Evolutionary conservation across 1,284 basidiomycete genomes (phyloP).

Genomic region (Termitomyces sp.): DNA sequence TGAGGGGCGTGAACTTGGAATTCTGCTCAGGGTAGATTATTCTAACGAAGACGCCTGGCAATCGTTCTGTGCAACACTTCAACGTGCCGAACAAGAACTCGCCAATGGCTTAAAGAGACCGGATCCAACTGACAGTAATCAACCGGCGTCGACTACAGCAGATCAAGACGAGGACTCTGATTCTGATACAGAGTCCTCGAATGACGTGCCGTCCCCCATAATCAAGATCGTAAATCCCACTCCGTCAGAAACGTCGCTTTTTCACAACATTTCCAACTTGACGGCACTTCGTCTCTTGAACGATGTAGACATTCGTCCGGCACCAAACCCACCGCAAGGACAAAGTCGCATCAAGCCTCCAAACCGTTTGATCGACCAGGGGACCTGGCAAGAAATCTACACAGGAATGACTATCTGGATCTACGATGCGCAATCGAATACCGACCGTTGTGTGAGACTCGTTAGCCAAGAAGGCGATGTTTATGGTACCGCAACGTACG

Average conservation of each 20-base stretch:
- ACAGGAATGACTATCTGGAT: slow-evolving; percentile 65
- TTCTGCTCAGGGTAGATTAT: slow-evolving; percentile 67
- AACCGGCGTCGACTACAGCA: slow-evolving; percentile 4
- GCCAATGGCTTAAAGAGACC: slow-evolving; percentile 20
- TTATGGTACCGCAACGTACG: slow-evolving; percentile 73
- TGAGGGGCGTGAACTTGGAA: slow-evolving; percentile 51
- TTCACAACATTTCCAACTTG: slow-evolving; percentile 57
- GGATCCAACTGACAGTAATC: slow-evolving; percentile 15
- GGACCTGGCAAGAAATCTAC: slow-evolving; percentile 72
- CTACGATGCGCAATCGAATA: slow-evolving; percentile 62
- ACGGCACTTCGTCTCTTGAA: slow-evolving; percentile 62
- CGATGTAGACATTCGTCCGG: slow-evolving; percentile 55
- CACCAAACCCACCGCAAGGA: slow-evolving; percentile 41
- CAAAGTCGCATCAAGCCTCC: slow-evolving; percentile 40
- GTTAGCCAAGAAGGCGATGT: slow-evolving; percentile 55
- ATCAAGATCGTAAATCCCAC: slow-evolving; percentile 49
- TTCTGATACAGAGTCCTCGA: slow-evolving; percentile 30
- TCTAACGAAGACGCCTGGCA: slow-evolving; percentile 61
- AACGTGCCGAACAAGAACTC: slow-evolving; percentile 48
- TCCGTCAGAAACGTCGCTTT: slow-evolving; percentile 33
- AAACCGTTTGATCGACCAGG: slow-evolving; percentile 56
- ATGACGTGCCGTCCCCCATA: slow-evolving; percentile 31
- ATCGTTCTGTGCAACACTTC: slow-evolving; percentile 44
- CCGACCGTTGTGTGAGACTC: slow-evolving; percentile 57
- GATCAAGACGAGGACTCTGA: slow-evolving; percentile 21